Evolutionary conservation across 257 asterid species (phyloP), one percentile per base, ranked within the genome.

Genomic region (Plantago ovata): DNA sequence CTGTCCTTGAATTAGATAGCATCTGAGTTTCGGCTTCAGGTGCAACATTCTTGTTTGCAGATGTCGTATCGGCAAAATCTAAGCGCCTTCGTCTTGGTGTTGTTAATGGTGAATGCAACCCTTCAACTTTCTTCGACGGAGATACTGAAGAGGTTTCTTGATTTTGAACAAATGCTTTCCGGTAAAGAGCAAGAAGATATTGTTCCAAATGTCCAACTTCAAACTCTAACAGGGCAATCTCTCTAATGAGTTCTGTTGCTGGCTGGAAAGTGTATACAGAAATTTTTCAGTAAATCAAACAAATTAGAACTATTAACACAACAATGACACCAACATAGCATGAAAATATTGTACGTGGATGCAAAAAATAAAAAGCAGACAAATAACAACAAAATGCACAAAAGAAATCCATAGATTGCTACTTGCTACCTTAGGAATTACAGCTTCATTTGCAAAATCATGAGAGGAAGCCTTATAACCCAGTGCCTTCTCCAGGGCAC

Each of bases 151-250:
- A 52, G 53, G 60, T 36, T 63, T 84, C 96, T 60, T 80, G 90
- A 75, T 89, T 94, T 60, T 80, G 90, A 75, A 86, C 95, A 62
- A 94, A 94, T 33, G 99, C 99, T 71, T 86, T 83, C 63, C 99
- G 66, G 76, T 94, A 89, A 40, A 89, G 75, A 10, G 90, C 78
- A 41, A 94, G 96, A 67, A 94, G 99, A 72, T 94, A 85, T 51
- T 94, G 97, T 67, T 94, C 99, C 82, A 94, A 81, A 68, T 84
- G 95, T 60, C 84, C 88, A 21, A 94, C 97, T 83, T 94, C 96
- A 65, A 89, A 69, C 79, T 94, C 99, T 69, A 94, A 66, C 15
- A 89, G 77, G 12, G 99, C 76, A 52, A 94, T 94, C 62, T 94
- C 99, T 80, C 72, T 82, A 13, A 94, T 94, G 58, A 94, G 93